Conservation (phyloP, 768 basidiomycete species). For the Macrolepiota dolichaula region DNA sequence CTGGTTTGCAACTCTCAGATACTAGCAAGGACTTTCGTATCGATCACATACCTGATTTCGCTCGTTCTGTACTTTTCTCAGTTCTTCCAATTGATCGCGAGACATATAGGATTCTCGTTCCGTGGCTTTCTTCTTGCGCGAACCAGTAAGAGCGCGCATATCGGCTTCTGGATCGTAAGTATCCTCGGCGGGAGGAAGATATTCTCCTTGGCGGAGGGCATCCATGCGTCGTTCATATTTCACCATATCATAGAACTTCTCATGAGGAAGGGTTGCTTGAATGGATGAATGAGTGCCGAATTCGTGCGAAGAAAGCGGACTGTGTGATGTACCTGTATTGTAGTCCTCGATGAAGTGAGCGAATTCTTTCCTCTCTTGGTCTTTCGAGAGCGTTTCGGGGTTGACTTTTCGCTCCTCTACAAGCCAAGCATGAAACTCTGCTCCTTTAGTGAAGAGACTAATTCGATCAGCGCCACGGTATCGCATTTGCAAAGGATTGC, state of each 20-base stretch:
- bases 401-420: conserved; percentile 91
- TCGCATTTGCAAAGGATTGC: conserved; percentile 31
- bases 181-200: conserved; percentile 66
- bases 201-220: conserved; percentile 80
- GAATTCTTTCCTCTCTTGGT: conserved; percentile 62
- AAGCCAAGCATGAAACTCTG: conserved; percentile 90
- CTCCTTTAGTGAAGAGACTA: conserved; percentile 78
- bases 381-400: conserved; percentile 84
- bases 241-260: conserved; percentile 93
- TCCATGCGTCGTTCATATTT: conserved; percentile 83
- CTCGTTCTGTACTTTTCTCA: conserved; percentile 83
- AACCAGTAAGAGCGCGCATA: conserved; percentile 68
- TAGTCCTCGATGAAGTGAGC: conserved; percentile 74
- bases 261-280: conserved; percentile 86
- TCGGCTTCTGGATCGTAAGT: conserved; percentile 83
- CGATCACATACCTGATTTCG: conserved; percentile 61
- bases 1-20: conserved; percentile 28
- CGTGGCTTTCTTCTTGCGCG: conserved; percentile 62
- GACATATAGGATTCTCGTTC: conserved; percentile 76
- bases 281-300: background rate
- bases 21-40: background rate
- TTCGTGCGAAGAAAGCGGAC: background rate
- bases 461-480: background rate
- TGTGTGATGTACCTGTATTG: conserved; percentile 64
- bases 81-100: conserved; percentile 76